Conservation (phyloP, 345 rosid genomes). For the Boechera stricta region DNA sequence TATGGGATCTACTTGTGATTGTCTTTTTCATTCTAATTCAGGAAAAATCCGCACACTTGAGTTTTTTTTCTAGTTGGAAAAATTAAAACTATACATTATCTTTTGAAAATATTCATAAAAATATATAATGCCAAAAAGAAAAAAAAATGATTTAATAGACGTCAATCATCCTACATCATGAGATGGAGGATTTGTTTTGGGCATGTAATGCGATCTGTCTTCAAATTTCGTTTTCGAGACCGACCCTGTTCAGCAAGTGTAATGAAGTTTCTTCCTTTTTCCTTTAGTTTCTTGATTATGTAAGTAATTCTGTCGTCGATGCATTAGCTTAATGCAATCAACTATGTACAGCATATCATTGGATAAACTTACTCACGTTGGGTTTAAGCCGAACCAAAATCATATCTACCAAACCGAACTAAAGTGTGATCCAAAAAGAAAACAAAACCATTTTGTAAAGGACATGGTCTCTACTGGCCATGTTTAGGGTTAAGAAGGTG, state of each 20-base stretch:
- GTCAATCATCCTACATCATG: background rate
- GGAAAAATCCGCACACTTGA: constrained; percentile 23
- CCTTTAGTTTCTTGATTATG: background rate
- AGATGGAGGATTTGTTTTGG: background rate
- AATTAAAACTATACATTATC: constrained; percentile 2
- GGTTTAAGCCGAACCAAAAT: no score
- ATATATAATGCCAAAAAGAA: background rate
- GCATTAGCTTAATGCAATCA: no score
- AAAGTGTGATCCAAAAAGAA: background rate
- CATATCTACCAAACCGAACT: background rate
- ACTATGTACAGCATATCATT: no score
- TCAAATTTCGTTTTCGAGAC: no score
- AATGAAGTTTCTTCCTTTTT: no score
- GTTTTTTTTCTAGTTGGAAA: background rate
- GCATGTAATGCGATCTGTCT: background rate
- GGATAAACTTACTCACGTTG: background rate
- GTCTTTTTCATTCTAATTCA: constrained; percentile 23
- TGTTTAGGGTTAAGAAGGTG: no score
- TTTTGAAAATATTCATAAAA: background rate
- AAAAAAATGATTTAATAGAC: background rate
- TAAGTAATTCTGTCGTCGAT: no score
- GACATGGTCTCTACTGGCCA: no score
- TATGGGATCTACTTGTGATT: constrained; percentile 26
- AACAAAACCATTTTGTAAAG: background rate
- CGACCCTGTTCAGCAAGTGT: background rate